Percentiles rank a stretch among this genome's conserved stretches.
phyloP scores from a whole-genome alignment of 805 yeast species.

The Metschnikowia hibisci region DNA sequence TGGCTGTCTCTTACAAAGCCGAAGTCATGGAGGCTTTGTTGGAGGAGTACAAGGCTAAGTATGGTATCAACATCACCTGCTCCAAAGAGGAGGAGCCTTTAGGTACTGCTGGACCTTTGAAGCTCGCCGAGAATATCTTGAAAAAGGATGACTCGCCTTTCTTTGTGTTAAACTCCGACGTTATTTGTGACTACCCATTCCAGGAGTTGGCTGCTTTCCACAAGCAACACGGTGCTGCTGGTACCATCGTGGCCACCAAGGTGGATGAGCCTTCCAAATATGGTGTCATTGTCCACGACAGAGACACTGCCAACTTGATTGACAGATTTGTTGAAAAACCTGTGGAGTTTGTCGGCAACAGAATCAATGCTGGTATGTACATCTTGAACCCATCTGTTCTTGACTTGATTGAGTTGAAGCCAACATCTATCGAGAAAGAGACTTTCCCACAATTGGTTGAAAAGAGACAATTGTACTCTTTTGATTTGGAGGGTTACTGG shows the following conservation, averaged over 20 bases:
- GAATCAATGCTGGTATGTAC: slow-evolving; percentile 99
- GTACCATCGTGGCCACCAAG: slow-evolving; percentile 98
- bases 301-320: slow-evolving; percentile 89
- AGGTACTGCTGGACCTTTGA: slow-evolving; percentile 99
- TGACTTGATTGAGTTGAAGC: slow-evolving; percentile 94
- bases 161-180: slow-evolving; percentile 97
- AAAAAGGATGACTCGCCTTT: slow-evolving; percentile 95
- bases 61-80: slow-evolving; percentile 92
- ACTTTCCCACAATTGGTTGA: slow-evolving; percentile 96
- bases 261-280: slow-evolving; percentile 99
- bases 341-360: slow-evolving; percentile 98
- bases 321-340: slow-evolving; percentile 99
- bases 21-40: slow-evolving; percentile 97
- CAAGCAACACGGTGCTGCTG: slow-evolving; percentile 92
- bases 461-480: slow-evolving; percentile 83
- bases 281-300: slow-evolving; percentile 98
- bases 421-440: slow-evolving; percentile 99
- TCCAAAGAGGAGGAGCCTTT: slow-evolving; percentile 99
- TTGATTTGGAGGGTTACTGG: slow-evolving; percentile 99
- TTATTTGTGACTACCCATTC: slow-evolving; percentile 98
- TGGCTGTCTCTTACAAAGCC: slow-evolving; percentile 99
- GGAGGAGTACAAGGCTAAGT: slow-evolving; percentile 89
- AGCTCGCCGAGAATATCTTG: slow-evolving; percentile 90
- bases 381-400: slow-evolving; percentile 96
- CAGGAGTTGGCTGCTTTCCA: slow-evolving; percentile 89